Conservation (phyloP, 768 basidiomycete species). For the Sistotremastrum niveocremeum region DNA sequence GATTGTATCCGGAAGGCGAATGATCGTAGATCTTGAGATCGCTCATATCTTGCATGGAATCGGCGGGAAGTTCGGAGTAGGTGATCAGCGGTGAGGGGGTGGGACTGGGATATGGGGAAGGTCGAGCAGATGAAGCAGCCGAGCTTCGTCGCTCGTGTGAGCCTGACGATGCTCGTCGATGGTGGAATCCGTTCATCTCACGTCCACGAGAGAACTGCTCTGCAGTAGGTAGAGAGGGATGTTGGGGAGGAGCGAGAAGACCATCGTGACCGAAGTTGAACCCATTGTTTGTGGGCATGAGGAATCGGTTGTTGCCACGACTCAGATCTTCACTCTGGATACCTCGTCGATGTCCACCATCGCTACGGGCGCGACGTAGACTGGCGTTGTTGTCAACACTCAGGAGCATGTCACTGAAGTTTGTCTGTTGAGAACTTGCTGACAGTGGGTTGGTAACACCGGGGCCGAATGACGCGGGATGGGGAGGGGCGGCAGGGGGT, state of each 20-base stretch:
- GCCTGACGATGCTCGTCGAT: no score
- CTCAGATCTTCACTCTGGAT: conserved; percentile 4
- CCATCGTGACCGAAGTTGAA: neutral
- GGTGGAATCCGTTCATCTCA: no score
- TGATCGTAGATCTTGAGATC: neutral
- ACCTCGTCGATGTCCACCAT: conserved; percentile 1
- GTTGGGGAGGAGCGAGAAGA: no score
- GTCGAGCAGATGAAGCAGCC: no score
- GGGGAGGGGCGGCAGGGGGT: neutral
- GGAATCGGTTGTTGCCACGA: neutral
- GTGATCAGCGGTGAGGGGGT: no score
- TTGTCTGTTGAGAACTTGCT: no score
- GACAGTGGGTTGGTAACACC: no score
- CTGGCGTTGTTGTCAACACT: neutral
- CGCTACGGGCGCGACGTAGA: neutral
- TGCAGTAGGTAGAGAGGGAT: no score
- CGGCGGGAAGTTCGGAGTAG: no score
- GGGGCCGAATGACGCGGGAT: neutral
- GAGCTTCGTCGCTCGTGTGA: no score
- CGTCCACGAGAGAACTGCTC: no score
- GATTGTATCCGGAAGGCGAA: neutral
- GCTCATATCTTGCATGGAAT: neutral
- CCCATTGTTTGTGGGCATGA: neutral
- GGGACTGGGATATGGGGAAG: no score
- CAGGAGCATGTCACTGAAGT: neutral